Evolutionary conservation across 495 filamentous ascomycete genomes (phyloP).

Genomic region (Talaromyces trachyspermus): DNA sequence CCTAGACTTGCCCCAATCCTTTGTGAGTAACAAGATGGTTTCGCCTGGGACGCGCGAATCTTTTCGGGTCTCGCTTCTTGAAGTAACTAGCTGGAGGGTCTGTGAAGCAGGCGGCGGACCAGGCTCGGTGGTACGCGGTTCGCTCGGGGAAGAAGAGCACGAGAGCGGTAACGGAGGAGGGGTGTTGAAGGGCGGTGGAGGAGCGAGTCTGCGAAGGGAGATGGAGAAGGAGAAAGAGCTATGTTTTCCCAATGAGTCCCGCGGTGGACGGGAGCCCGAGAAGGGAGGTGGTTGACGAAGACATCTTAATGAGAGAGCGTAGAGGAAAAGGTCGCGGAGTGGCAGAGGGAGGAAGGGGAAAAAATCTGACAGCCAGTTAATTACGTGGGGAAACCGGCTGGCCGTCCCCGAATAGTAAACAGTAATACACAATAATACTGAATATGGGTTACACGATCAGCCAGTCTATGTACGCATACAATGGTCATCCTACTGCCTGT

Average conservation of each 20-base stretch:
- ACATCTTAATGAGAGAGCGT: constrained; percentile 28
- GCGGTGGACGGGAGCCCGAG: constrained; percentile 30
- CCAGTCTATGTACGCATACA: too few relatives aligned
- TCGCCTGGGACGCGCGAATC: too few relatives aligned
- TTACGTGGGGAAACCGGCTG: constrained; percentile 23
- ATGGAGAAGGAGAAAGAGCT: constrained; percentile 12
- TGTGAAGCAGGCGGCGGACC: too few relatives aligned
- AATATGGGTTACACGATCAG: too few relatives aligned
- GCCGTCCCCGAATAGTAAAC: too few relatives aligned
- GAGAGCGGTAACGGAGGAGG: constrained; percentile 6
- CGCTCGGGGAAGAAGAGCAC: constrained; percentile 11
- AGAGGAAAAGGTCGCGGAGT: constrained; percentile 22
- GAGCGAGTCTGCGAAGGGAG: constrained; percentile 9
- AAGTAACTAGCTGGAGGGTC: too few relatives aligned
- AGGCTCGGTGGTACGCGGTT: too few relatives aligned
- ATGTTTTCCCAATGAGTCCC: constrained; percentile 42
- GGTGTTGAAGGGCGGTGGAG: constrained; percentile 4
- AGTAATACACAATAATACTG: too few relatives aligned
- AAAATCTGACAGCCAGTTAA: constrained; percentile 14
- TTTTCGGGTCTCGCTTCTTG: too few relatives aligned
- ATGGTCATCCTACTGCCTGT: too few relatives aligned
- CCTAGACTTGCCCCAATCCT: too few relatives aligned
- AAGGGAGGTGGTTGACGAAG: constrained; percentile 25
- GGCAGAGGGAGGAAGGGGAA: constrained; percentile 20
- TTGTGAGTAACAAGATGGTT: too few relatives aligned